Percentiles rank a stretch among this genome's conserved stretches.
Evolutionary conservation across 2,329 filamentous ascomycete genomes (phyloP).

Genomic region (Chalaropsis thielavioides): DNA sequence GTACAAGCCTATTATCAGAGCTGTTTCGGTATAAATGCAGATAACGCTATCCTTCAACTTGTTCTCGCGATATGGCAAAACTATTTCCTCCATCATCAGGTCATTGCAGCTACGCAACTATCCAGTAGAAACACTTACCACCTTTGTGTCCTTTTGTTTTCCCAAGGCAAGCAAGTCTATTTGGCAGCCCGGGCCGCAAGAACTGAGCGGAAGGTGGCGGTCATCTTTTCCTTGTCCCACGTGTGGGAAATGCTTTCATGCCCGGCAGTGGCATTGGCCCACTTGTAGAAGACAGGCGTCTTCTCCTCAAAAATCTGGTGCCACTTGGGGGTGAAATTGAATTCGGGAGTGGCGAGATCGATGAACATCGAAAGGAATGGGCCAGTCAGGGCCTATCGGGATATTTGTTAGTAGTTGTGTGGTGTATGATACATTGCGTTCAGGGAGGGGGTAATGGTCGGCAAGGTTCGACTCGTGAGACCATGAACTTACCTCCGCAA

Average conservation of each 20-base stretch:
- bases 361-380: conserved; percentile 53
- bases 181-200: not conserved
- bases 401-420: conserved; percentile 8
- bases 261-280: conserved; percentile 44
- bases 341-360: conserved; percentile 35
- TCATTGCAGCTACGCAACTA: too few relatives aligned
- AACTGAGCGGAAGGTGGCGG: not conserved
- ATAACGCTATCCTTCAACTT: too few relatives aligned
- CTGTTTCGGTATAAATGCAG: too few relatives aligned
- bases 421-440: not conserved
- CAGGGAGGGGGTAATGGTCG: too few relatives aligned
- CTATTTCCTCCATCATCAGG: too few relatives aligned
- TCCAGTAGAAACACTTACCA: too few relatives aligned
- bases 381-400: conserved; percentile 41
- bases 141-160: too few relatives aligned
- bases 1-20: too few relatives aligned
- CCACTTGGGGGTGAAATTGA: conserved; percentile 37
- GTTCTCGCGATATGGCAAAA: too few relatives aligned
- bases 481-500: conserved; percentile 33
- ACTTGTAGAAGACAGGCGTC: conserved; percentile 53
- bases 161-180: not conserved
- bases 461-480: too few relatives aligned
- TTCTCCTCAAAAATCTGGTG: conserved; percentile 33
- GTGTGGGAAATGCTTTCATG: conserved; percentile 46
- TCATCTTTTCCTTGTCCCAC: conserved; percentile 4